These are phyloP conservation scores for Biancaea sappan DNA, from an alignment of 306 rosid species.

Conservation along the genomic window DNA sequence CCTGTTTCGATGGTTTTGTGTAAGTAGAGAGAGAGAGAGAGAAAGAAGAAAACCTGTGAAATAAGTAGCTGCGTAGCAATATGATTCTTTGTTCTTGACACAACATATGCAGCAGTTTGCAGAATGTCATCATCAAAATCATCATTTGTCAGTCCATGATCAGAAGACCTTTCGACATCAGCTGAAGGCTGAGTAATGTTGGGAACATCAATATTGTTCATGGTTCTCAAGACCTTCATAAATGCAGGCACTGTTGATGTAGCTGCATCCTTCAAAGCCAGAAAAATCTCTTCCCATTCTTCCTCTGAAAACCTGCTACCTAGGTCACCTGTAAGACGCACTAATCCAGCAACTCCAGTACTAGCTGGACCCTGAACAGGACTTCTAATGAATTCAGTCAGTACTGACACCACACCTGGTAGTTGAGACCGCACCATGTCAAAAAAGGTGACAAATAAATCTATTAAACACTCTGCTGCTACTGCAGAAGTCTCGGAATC, in stretches of 20 bases:
- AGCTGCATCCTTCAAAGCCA: constrained; percentile 78
- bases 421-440: constrained; percentile 75
- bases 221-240: constrained; percentile 78
- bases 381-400: constrained; percentile 76
- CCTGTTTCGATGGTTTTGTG: neutral
- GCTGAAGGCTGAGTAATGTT: constrained; percentile 49
- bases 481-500: constrained; percentile 85
- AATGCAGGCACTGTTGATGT: constrained; percentile 77
- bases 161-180: constrained; percentile 64
- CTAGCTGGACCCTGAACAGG: constrained; percentile 92
- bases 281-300: constrained; percentile 83
- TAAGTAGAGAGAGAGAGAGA: constrained; percentile 29
- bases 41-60: constrained; percentile 71
- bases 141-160: constrained; percentile 67
- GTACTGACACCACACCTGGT: constrained; percentile 70
- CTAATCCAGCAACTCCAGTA: constrained; percentile 83
- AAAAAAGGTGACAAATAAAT: constrained; percentile 74
- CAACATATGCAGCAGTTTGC: constrained; percentile 79
- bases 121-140: constrained; percentile 85
- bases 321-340: constrained; percentile 74
- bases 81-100: constrained; percentile 84
- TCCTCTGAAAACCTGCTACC: constrained; percentile 73
- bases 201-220: constrained; percentile 59
- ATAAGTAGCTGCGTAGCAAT: constrained; percentile 88
- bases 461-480: constrained; percentile 86